Base-by-base conservation (phyloP, 345 rosid genomes). In the Capsella bursapastoris region DNA sequence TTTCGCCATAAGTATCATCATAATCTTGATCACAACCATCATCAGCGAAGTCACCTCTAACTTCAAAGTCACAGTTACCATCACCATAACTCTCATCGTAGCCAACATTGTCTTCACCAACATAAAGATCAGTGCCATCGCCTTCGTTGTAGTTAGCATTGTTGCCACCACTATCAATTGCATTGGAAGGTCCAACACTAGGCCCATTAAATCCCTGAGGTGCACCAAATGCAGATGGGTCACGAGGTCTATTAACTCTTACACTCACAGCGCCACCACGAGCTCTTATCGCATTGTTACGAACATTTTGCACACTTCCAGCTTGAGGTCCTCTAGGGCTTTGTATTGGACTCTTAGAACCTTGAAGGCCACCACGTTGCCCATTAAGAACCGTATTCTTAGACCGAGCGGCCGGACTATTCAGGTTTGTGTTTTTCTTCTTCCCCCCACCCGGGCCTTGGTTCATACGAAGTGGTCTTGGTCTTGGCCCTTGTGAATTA, bases 91-190 rank as follows among this genome's bases (percentile, higher is more conserved):
- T 64, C 14, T 55, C 75, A 4, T 35, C 45, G 37, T 56, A 64
- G 5, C 48, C 43, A 58, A 2, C 57, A 48, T 28, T 45, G 8
- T 37, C 18, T 41, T 75, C 74, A 41, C 47, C 64, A 60, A 13
- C 74, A 50, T 75, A 41, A 29, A 52, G 7, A 43, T 59, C 40
- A 43, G 6, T 40, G 45, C 57, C 69, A 25, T 60, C 10, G 2
- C 40, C 78, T 59, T 59, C 18, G 25, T 69, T 61, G 79, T 68
- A 68, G 73, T 43, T 75, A 68, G 61, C 4, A 8, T 68, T 52
- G 64, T 61, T 59, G 34, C 37, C 73, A 67, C 68, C 63, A 62
- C 5, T 51, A 15, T 75, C 73, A 18, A 10, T 7, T 67, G 13
- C 58, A 69, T 69, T 53, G 43, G 37, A 61, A 0, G 64, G 58